These are phyloP conservation scores for Lomentospora prolificans DNA, from an alignment of 2,329 filamentous ascomycete species.

Conservation along the genomic window DNA sequence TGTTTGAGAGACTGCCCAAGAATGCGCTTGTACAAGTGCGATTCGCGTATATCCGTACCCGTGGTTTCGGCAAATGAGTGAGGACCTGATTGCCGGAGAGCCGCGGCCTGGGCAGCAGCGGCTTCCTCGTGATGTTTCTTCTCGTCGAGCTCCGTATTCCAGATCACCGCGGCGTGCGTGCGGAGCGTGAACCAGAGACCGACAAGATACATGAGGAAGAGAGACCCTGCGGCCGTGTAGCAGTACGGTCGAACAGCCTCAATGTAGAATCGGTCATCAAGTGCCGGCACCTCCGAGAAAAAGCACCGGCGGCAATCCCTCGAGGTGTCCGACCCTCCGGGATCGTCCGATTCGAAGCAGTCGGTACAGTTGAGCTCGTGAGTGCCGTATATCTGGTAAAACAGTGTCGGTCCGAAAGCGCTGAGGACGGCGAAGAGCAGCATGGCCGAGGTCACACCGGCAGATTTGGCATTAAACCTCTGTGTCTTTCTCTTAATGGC, in stretches of 20 bases:
- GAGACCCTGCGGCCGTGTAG: conserved; percentile 71
- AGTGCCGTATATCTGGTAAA: conserved; percentile 97
- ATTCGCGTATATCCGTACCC: conserved; percentile 68
- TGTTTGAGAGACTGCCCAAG: conserved; percentile 83
- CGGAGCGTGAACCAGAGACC: conserved; percentile 91
- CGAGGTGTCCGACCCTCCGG: conserved; percentile 25
- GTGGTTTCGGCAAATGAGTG: conserved; percentile 34
- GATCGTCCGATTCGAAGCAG: conserved; percentile 38
- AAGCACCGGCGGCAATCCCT: conserved; percentile 87
- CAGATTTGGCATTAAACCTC: conserved; percentile 92
- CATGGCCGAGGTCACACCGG: conserved; percentile 97
- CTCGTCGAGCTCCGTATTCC: conserved; percentile 77
- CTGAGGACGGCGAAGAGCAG: conserved; percentile 91
- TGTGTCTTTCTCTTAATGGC: conserved; percentile 97
- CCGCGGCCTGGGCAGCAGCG: conserved; percentile 19
- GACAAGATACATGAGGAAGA: conserved; percentile 90
- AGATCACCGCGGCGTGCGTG: conserved; percentile 94
- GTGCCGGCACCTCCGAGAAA: conserved; percentile 76
- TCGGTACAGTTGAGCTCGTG: conserved; percentile 84
- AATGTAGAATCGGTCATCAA: conserved; percentile 80
- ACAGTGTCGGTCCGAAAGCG: conserved; percentile 88
- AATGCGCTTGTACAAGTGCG: conserved; percentile 85
- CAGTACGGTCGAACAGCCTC: conserved; percentile 90
- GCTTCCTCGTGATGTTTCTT: conserved; percentile 55
- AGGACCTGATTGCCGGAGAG: conserved; percentile 19